Conservation (phyloP, 2,329 filamentous ascomycete genomes). For the Colletotrichum musae region DNA sequence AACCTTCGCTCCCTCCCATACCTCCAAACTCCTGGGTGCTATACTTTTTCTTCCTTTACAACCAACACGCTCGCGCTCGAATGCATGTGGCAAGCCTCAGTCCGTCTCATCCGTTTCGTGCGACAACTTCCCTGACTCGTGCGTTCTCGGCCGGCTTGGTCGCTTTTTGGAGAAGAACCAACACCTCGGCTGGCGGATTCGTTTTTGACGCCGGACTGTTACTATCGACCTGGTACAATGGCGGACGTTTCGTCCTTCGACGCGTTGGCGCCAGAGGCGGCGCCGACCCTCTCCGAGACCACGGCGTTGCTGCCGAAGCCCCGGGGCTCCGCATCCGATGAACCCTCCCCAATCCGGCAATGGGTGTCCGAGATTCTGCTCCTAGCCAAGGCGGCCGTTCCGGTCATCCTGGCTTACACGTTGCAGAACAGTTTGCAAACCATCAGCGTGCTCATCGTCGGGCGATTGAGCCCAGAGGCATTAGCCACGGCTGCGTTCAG, state of each 20-base stretch:
- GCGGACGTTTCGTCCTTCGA: conserved; percentile 23
- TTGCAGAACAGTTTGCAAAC: conserved; percentile 91
- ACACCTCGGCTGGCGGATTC: no score
- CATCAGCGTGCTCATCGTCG: conserved; percentile 84
- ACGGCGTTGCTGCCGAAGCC: conserved; percentile 40
- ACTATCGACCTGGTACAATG: conserved; percentile 18
- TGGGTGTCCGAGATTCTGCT: conserved; percentile 72
- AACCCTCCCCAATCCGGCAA: conserved; percentile 24
- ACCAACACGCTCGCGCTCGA: background rate
- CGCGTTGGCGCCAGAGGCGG: conserved; percentile 7
- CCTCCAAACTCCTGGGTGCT: conserved; percentile 4
- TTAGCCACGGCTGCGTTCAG: conserved; percentile 87
- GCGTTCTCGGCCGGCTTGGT: conserved; percentile 9
- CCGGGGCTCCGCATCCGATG: conserved; percentile 24
- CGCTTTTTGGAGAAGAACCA: background rate
- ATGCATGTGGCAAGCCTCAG: conserved; percentile 10
- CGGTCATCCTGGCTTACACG: conserved; percentile 87
- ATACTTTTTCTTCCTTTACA: background rate
- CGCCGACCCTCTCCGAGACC: conserved; percentile 32
- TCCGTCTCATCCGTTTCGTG: conserved; percentile 31
- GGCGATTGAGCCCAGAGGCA: conserved; percentile 83
- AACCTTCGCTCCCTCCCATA: conserved; percentile 25
- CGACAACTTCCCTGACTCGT: conserved; percentile 23
- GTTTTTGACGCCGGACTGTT: no score
- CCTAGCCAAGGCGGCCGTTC: conserved; percentile 77